Conservation (phyloP, 2,329 filamentous ascomycete genomes). For the Penicillium expansum region DNA sequence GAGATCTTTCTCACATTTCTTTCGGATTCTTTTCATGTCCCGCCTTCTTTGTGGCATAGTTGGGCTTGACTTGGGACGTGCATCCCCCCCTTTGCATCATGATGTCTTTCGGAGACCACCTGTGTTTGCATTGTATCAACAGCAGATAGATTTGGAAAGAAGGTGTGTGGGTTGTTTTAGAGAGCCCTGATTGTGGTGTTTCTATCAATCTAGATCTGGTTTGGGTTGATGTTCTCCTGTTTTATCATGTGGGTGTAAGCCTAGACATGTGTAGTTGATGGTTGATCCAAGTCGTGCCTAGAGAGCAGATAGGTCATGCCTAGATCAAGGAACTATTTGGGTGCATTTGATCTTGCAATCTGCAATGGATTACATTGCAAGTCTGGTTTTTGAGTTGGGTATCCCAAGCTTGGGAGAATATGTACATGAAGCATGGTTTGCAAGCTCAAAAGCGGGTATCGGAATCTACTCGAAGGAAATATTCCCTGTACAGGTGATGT, state of each 20-base stretch:
- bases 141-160: slow-evolving; percentile 25
- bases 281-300: not conserved
- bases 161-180: slow-evolving; percentile 17
- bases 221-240: not conserved
- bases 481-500: slow-evolving; percentile 5
- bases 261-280: not conserved
- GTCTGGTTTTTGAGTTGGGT: not conserved
- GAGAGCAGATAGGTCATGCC: not conserved
- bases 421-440: slow-evolving; percentile 3
- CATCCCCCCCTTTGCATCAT: slow-evolving; percentile 8
- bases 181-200: not conserved
- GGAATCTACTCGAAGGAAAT: not conserved
- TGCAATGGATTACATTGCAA: not conserved
- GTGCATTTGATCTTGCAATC: not conserved
- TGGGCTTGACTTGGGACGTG: not conserved
- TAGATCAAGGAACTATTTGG: no score
- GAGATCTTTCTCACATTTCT: slow-evolving; percentile 12
- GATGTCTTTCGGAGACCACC: slow-evolving; percentile 9
- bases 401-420: not conserved
- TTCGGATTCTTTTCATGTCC: slow-evolving; percentile 10
- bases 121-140: slow-evolving; percentile 25
- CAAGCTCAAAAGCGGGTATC: slow-evolving; percentile 6
- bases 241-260: not conserved
- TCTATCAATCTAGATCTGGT: slow-evolving; percentile 4
- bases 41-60: slow-evolving; percentile 1